Conservation (phyloP, 345 rosid genomes). For the Eucalyptus microcorys region DNA sequence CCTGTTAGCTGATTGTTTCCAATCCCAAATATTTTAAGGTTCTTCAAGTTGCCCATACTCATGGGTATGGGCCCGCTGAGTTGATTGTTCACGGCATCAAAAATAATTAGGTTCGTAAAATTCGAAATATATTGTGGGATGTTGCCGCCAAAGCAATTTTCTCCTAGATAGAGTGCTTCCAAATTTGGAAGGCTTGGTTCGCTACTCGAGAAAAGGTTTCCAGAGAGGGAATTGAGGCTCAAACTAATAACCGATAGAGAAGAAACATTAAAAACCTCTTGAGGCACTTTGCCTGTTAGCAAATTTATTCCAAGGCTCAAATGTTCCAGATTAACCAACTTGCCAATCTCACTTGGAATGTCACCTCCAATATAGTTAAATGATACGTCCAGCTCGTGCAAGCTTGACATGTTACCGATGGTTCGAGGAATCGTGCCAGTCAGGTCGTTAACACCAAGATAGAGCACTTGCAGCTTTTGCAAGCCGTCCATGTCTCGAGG, state of each 20-base stretch:
- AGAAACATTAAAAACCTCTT: not conserved
- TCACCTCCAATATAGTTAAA: not conserved
- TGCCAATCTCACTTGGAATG: not conserved
- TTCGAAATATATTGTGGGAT: not conserved
- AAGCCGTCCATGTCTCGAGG: not conserved
- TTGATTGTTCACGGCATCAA: rapidly evolving
- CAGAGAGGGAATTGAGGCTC: rapidly evolving
- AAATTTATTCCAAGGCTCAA: rapidly evolving
- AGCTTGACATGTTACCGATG: not conserved
- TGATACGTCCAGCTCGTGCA: not conserved
- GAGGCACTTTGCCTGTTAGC: not conserved
- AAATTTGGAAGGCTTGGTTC: not conserved
- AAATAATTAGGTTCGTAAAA: not conserved
- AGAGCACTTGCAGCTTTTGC: not conserved
- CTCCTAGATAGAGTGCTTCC: rapidly evolving
- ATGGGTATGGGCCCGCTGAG: not conserved
- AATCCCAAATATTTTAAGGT: not conserved
- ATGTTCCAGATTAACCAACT: rapidly evolving
- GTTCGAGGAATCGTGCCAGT: not conserved
- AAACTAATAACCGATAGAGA: rapidly evolving
- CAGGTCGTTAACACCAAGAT: not conserved
- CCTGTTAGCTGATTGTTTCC: rapidly evolving
- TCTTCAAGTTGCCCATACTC: not conserved
- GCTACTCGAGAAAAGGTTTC: not conserved
- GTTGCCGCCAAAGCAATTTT: not conserved